Evolutionary conservation across 1,284 basidiomycete genomes (phyloP).

Genomic region (Naganishia liquefaciens): DNA sequence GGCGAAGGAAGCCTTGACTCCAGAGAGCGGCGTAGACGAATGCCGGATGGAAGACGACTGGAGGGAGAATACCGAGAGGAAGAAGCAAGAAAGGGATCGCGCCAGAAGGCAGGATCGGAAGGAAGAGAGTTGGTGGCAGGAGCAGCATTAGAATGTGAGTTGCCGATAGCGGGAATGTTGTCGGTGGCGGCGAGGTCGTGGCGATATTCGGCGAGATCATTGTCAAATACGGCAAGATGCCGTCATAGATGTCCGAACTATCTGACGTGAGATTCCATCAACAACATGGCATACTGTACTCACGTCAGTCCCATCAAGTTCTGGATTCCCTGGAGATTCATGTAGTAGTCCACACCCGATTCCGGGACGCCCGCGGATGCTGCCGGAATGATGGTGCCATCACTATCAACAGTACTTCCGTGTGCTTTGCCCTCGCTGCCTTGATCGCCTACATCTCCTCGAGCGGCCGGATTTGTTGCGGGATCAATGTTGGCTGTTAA

Average conservation of each 20-base stretch:
- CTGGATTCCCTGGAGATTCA: conserved; percentile 56
- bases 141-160: conserved; percentile 48
- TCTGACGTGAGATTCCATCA: not conserved
- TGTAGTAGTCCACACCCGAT: conserved; percentile 51
- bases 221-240: conserved; percentile 41
- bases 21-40: conserved; percentile 36
- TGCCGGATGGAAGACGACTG: conserved; percentile 51
- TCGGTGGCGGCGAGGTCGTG: conserved; percentile 38
- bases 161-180: conserved; percentile 46
- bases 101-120: conserved; percentile 46
- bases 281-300: conserved; percentile 30
- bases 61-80: conserved; percentile 45
- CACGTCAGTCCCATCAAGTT: conserved; percentile 54
- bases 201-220: conserved; percentile 35
- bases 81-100: conserved; percentile 49
- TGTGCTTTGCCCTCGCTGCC: conserved; percentile 17
- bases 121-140: conserved; percentile 46
- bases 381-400: conserved; percentile 37
- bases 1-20: conserved; percentile 30
- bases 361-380: conserved; percentile 50
- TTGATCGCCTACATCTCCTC: conserved; percentile 15
- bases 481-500: conserved; percentile 29
- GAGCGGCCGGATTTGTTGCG: conserved; percentile 17
- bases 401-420: conserved; percentile 27
- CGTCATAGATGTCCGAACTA: conserved; percentile 48